phyloP scores from a whole-genome alignment of 495 filamentous ascomycete genomes.

The Tuber melanosporum region DNA sequence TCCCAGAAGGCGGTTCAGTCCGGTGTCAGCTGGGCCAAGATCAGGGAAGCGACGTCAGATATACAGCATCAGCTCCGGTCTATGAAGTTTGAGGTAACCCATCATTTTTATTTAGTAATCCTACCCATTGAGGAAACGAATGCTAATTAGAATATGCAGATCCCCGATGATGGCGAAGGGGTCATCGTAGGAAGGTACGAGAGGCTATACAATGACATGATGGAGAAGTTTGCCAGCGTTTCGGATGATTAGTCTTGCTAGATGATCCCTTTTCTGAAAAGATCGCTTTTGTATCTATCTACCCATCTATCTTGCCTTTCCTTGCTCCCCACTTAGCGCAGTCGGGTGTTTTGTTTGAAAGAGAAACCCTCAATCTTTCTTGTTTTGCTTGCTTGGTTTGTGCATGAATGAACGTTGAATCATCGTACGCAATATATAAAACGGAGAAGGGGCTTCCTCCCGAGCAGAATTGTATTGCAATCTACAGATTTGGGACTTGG shows the following conservation, averaged over 20 bases:
- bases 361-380: neutral
- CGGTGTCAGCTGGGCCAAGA: conserved; percentile 83
- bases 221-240: conserved; percentile 90
- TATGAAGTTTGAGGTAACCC: conserved; percentile 86
- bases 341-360: neutral
- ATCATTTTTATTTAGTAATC: neutral
- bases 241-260: conserved; percentile 58
- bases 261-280: neutral
- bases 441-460: neutral
- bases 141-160: conserved; percentile 19
- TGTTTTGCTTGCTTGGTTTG: neutral
- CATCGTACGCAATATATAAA: neutral
- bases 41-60: conserved; percentile 80
- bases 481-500: neutral
- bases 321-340: neutral
- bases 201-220: conserved; percentile 79
- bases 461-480: neutral
- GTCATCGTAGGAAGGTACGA: conserved; percentile 61
- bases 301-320: neutral
- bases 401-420: neutral
- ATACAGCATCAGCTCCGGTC: conserved; percentile 72
- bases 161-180: conserved; percentile 41
- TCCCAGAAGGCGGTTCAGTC: conserved; percentile 88
- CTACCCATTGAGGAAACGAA: neutral
- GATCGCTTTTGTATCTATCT: neutral